Conservation (phyloP, 257 asterid genomes). For the Verbena officinalis region DNA sequence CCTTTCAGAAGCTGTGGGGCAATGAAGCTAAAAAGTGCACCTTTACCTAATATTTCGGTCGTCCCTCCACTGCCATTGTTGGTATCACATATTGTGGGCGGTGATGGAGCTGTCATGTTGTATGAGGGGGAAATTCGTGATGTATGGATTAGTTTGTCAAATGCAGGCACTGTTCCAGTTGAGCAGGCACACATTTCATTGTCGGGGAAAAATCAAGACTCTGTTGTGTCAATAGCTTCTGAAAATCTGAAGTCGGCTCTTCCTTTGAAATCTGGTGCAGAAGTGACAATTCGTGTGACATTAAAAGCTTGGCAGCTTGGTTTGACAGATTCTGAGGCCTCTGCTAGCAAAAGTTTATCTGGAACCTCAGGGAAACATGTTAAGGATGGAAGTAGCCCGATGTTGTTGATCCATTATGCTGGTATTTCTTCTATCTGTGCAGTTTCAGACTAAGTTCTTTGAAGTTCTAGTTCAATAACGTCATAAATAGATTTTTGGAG, state of each 20-base stretch:
- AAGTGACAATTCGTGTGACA: slow-evolving; percentile 86
- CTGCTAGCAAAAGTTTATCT: slow-evolving; percentile 56
- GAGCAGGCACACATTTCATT: slow-evolving; percentile 90
- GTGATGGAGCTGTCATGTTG: slow-evolving; percentile 87
- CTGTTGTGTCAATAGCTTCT: slow-evolving; percentile 68
- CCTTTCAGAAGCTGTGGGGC: slow-evolving; percentile 98
- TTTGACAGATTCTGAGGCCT: slow-evolving; percentile 58
- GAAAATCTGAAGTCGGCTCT: slow-evolving; percentile 76
- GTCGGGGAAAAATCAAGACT: slow-evolving; percentile 97
- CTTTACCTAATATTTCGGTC: slow-evolving; percentile 73
- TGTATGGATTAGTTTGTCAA: slow-evolving; percentile 80
- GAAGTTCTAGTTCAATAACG: too few species aligned
- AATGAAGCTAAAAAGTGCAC: slow-evolving; percentile 66
- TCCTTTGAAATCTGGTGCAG: slow-evolving; percentile 97
- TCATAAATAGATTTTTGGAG: too few species aligned
- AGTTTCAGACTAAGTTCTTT: slow-evolving; percentile 2
- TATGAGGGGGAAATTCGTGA: slow-evolving; percentile 99
- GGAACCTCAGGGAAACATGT: slow-evolving; percentile 63
- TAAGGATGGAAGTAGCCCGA: slow-evolving; percentile 87
- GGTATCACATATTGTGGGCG: slow-evolving; percentile 80
- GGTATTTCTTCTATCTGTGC: slow-evolving; percentile 48
- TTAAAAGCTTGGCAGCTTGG: slow-evolving; percentile 98
- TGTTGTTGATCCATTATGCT: slow-evolving; percentile 94
- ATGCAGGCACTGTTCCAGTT: slow-evolving; percentile 99
- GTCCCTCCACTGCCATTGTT: slow-evolving; percentile 86